Evolutionary conservation across 257 asterid genomes (phyloP), one percentile per base, ranked within the genome.

Genomic region (Nemophila menziesii): DNA sequence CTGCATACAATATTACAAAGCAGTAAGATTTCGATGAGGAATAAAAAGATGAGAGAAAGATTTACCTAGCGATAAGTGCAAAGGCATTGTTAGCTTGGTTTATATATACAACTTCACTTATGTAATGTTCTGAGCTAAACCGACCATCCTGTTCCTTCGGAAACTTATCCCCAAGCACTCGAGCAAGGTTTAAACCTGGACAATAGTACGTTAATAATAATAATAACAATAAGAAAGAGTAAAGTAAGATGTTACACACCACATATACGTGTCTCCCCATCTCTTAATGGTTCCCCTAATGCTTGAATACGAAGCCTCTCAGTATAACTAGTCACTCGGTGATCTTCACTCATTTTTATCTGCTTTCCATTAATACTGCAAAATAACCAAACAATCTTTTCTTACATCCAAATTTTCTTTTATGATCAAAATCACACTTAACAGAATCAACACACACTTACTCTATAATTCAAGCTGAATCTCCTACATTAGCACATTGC

Each of bases 401-500:
- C 12, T 29, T 1, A 29, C n/a, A n/a, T n/a, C n/a, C n/a, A n/a
- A 13, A 29, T 7, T 13, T 7, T 7, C 7, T 7, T 29, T 29
- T 5, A 18, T 2, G 26, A 6, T 8, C 4, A 16, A 40, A 16
- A 9, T 39, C 0, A 17, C 18, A 17, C 24, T n/a, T n/a, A n/a
- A 41, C 0, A 40, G 4, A 9, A 17, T 40, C 8, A 8, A 40
- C 1, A 7, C 10, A 7, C 44, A 79, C 92, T 56, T 79, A 90
- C 99, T 72, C 77, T 40, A 84, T 61, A 48, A 81, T 47, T 66
- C 99, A 90, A 60, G 96, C 92, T 0, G 99, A 90, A 66, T 90
- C 99, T 65, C 99, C 99, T 56, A 90, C 93, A 61, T 90, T 90
- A 58, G 93, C 99, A 77, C 96, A 90, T 68, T 90, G 99, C 12